Evolutionary conservation across 148 eudicot genomes (phyloP).

Genomic region (Pharnaceum exiguum): DNA sequence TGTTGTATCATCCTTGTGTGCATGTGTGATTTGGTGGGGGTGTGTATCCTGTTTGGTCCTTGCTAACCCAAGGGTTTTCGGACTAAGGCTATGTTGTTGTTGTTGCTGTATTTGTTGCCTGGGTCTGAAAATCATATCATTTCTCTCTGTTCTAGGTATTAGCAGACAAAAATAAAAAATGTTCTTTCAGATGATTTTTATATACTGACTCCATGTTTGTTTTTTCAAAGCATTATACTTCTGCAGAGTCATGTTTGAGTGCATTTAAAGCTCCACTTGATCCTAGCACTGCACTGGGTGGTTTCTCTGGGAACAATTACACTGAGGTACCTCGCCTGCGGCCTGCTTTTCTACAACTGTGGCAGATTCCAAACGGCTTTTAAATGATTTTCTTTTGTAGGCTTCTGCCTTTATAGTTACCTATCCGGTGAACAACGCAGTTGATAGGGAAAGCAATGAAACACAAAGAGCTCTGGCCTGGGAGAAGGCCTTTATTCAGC

Average conservation of each 20-base stretch:
- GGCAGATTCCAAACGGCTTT: constrained; percentile 8
- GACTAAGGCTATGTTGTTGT: no score
- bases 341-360: constrained; percentile 2
- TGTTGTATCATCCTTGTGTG: no score
- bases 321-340: constrained; percentile 59
- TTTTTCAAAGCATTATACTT: constrained; percentile 63
- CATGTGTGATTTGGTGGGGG: no score
- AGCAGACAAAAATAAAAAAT: neutral
- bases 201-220: constrained; percentile 9
- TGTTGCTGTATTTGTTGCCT: neutral
- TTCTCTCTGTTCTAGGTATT: neutral
- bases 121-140: neutral
- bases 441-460: constrained; percentile 68
- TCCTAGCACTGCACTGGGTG: constrained; percentile 93
- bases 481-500: constrained; percentile 92
- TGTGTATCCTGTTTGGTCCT: no score
- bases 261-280: constrained; percentile 98
- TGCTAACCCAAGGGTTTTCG: no score
- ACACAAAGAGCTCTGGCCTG: constrained; percentile 75
- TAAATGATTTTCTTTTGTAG: constrained; percentile 38
- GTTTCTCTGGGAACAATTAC: constrained; percentile 85
- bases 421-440: constrained; percentile 92
- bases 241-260: constrained; percentile 76
- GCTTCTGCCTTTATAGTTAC: constrained; percentile 95
- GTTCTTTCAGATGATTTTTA: neutral